Conservation (phyloP, 2,329 filamentous ascomycete species). For the Colletotrichum viniferum region DNA sequence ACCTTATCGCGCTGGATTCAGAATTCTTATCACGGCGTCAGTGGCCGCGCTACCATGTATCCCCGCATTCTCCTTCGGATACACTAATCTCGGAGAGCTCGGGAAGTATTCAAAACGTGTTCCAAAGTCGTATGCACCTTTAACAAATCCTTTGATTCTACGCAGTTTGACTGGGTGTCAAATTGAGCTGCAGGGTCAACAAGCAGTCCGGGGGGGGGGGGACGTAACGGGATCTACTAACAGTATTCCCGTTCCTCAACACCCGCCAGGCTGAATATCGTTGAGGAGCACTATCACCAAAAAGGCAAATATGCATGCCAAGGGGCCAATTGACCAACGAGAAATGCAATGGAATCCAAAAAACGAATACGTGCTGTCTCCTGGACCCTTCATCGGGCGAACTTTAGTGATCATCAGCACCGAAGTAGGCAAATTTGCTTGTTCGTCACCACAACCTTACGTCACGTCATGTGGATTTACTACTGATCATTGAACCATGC, state of each 20-base stretch:
- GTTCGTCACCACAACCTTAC: neutral
- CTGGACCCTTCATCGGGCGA: neutral
- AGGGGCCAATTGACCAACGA: neutral
- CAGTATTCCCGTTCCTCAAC: accelerated
- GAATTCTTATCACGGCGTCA: accelerated
- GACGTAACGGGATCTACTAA: neutral
- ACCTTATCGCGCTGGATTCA: neutral
- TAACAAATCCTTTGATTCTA: neutral
- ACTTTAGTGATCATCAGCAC: neutral
- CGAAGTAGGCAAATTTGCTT: neutral
- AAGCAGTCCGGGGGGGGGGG: neutral
- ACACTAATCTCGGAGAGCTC: neutral
- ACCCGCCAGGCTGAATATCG: neutral
- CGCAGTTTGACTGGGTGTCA: neutral
- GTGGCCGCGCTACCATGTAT: accelerated
- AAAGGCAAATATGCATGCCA: neutral
- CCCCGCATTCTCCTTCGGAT: neutral
- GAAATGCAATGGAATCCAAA: neutral
- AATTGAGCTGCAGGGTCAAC: neutral
- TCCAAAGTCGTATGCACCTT: neutral
- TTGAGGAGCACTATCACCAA: neutral
- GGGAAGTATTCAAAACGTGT: neutral
- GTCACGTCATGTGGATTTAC: neutral
- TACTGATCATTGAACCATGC: neutral
- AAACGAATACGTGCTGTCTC: neutral